Conservation (phyloP, 2,329 filamentous ascomycete species). For the Pyricularia grisea region DNA sequence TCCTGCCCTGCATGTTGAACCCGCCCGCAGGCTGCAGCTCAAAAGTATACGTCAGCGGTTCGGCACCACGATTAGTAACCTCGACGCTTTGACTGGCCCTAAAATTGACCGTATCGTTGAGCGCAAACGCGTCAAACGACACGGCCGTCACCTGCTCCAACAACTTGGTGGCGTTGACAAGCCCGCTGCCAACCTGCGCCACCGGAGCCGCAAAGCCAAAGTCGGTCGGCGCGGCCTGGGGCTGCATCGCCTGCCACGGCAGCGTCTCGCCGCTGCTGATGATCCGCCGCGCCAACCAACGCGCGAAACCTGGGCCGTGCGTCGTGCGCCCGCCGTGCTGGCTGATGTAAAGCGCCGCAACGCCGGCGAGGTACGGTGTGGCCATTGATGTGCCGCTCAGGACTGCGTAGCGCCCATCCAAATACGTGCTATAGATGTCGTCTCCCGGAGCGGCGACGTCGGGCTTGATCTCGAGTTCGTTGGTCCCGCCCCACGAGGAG, state of each 20-base stretch:
- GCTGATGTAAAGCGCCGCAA: slow-evolving; percentile 25
- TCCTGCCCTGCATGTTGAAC: slow-evolving; percentile 19
- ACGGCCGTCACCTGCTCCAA: slow-evolving; percentile 25
- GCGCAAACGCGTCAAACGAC: slow-evolving; percentile 25
- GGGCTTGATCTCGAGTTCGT: slow-evolving; percentile 31
- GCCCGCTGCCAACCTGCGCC: slow-evolving; percentile 4
- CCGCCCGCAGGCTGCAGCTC: slow-evolving; percentile 20
- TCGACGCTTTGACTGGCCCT: slow-evolving; percentile 13
- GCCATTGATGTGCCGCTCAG: slow-evolving; percentile 40
- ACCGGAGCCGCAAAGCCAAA: slow-evolving; percentile 9
- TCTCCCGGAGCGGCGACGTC: slow-evolving; percentile 31
- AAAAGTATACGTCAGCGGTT: slow-evolving; percentile 23
- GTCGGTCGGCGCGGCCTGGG: slow-evolving; percentile 12
- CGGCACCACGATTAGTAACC: slow-evolving; percentile 26
- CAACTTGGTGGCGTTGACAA: slow-evolving; percentile 28
- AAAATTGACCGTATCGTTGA: slow-evolving; percentile 33
- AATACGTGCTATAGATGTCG: slow-evolving; percentile 34
- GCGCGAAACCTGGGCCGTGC: slow-evolving; percentile 19
- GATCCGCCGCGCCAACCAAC: slow-evolving; percentile 17
- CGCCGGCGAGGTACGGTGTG: slow-evolving; percentile 33
- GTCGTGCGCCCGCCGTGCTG: slow-evolving; percentile 19
- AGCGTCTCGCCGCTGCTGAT: slow-evolving; percentile 20
- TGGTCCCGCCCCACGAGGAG: slow-evolving; percentile 31
- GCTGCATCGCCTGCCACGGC: slow-evolving; percentile 14
- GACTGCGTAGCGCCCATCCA: slow-evolving; percentile 22